Conservation (phyloP, 805 yeast species). For the Yamadazyma endophytica region DNA sequence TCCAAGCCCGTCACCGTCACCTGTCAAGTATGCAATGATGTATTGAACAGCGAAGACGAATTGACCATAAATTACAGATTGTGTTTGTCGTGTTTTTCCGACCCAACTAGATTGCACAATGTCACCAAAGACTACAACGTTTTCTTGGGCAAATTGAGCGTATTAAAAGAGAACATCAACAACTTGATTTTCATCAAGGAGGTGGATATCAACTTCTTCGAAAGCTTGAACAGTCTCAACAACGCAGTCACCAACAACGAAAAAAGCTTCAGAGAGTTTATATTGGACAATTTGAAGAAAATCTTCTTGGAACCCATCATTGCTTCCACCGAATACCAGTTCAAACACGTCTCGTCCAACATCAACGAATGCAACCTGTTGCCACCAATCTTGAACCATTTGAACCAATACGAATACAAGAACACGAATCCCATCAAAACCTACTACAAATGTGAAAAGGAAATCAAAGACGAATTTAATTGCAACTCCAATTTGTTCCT, state of each 20-base stretch:
- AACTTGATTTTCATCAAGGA: constrained; percentile 18
- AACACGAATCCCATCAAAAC: constrained; percentile 20
- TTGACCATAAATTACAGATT: constrained; percentile 22
- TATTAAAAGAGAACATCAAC: constrained; percentile 12
- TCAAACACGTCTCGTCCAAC: constrained; percentile 27
- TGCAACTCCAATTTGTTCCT: constrained; percentile 14
- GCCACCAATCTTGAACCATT: constrained; percentile 4
- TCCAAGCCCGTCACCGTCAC: constrained; percentile 3
- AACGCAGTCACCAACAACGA: constrained; percentile 23
- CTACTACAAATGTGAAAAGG: constrained; percentile 17
- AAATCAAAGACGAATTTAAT: constrained; percentile 10
- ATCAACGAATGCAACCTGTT: constrained; percentile 19
- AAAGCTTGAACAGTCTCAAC: constrained; percentile 17
- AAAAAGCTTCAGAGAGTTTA: constrained; percentile 29
- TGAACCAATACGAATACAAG: constrained; percentile 12
- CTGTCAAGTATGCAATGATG: constrained; percentile 25
- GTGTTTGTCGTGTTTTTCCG: constrained; percentile 23
- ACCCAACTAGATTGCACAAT: constrained; percentile 23
- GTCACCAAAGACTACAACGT: constrained; percentile 26
- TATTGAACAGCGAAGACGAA: constrained; percentile 21
- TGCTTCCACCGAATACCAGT: constrained; percentile 28
- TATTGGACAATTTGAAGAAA: constrained; percentile 30
- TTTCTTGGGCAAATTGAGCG: constrained; percentile 18
- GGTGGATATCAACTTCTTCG: constrained; percentile 16
- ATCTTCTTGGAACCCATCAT: constrained; percentile 37